A percentile compares a stretch with the other conserved stretches of the same genome.
These are phyloP conservation scores for Viridothelium virens DNA, from an alignment of 495 filamentous ascomycete species.

Conservation along the genomic window DNA sequence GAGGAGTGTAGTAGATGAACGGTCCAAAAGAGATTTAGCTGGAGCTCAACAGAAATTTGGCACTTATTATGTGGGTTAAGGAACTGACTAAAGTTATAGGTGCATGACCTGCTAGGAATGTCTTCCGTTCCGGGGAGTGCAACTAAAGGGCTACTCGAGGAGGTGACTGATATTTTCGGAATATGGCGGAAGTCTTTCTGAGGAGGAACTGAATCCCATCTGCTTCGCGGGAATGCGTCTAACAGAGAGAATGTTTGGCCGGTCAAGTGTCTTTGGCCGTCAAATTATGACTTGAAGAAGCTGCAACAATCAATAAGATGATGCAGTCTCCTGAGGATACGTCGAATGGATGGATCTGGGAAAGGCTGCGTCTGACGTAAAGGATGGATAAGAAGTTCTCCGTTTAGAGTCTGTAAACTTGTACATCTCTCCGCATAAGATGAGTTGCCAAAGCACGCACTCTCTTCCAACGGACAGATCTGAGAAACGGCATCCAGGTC, in stretches of 20 bases:
- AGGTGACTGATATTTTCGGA: background rate
- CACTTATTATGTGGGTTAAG: background rate
- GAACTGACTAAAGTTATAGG: background rate
- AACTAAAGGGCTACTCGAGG: background rate
- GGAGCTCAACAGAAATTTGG: background rate
- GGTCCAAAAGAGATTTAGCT: background rate
- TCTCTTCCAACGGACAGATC: too few species aligned
- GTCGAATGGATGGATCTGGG: too few species aligned
- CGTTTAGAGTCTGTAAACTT: too few species aligned
- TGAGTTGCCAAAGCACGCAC: too few species aligned
- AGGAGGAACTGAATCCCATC: background rate
- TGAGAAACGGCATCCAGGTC: too few species aligned
- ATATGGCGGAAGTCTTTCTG: background rate
- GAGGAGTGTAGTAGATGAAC: background rate
- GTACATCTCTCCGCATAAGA: too few species aligned
- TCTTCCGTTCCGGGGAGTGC: background rate
- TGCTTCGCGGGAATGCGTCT: background rate
- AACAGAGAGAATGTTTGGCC: background rate
- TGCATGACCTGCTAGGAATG: background rate
- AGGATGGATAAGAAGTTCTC: too few species aligned
- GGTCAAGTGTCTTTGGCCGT: background rate
- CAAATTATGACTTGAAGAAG: background rate
- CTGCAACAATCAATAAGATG: background rate
- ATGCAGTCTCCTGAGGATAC: too few species aligned
- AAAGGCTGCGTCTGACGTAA: too few species aligned